Evolutionary conservation across 306 rosid species (phyloP).

Genomic region (Prunus mongolica): DNA sequence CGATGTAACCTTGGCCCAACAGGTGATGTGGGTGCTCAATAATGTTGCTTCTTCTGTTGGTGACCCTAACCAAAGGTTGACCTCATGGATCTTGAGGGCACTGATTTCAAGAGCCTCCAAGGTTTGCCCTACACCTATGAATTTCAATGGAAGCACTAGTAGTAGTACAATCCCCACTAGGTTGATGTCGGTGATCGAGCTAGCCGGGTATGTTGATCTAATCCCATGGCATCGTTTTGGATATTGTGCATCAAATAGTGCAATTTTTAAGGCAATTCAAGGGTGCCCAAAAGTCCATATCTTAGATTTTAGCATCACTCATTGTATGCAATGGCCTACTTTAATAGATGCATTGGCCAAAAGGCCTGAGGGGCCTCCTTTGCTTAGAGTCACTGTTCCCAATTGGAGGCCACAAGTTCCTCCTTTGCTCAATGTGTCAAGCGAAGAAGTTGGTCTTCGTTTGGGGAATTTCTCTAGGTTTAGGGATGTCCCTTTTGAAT

Average conservation of each 20-base stretch:
- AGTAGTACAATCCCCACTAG: constrained; percentile 38
- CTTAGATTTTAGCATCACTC: constrained; percentile 80
- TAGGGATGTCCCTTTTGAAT: constrained; percentile 70
- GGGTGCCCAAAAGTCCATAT: constrained; percentile 68
- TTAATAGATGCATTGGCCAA: constrained; percentile 74
- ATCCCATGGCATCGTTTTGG: constrained; percentile 97
- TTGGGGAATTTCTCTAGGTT: constrained; percentile 69
- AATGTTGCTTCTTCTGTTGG: constrained; percentile 82
- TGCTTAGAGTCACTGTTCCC: constrained; percentile 72
- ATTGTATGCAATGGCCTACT: constrained; percentile 99
- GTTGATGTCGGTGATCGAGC: constrained; percentile 75
- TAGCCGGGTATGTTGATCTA: constrained; percentile 93
- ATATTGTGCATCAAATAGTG: constrained; percentile 74
- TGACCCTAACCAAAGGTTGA: constrained; percentile 88
- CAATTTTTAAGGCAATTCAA: constrained; percentile 57
- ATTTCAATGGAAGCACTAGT: constrained; percentile 33
- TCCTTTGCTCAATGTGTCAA: constrained; percentile 65
- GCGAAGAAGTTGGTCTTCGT: constrained; percentile 73
- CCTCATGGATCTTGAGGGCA: constrained; percentile 89
- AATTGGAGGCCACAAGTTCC: constrained; percentile 68
- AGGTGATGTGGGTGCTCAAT: constrained; percentile 98
- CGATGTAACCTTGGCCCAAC: constrained; percentile 87
- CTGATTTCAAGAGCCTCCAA: constrained; percentile 75
- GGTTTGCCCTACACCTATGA: constrained; percentile 57
- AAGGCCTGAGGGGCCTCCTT: constrained; percentile 80